These are phyloP conservation scores for Exophiala dermatitidis DNA, from an alignment of 2,329 filamentous ascomycete genomes.

Conservation along the genomic window DNA sequence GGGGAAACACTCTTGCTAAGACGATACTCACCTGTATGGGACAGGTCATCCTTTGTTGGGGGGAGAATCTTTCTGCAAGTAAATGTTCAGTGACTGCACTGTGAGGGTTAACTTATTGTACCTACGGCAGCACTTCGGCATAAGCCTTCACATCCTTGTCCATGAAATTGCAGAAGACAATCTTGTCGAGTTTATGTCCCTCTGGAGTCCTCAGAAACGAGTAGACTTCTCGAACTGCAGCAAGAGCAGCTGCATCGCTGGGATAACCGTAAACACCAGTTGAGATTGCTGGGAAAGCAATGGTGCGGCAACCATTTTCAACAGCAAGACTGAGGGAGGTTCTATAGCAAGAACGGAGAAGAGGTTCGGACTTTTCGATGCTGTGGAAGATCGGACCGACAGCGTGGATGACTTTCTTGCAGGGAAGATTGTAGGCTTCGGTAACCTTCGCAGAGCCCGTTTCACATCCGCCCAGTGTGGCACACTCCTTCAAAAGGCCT, in stretches of 20 bases:
- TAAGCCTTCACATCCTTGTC: slow-evolving; percentile 71
- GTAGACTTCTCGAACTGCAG: slow-evolving; percentile 58
- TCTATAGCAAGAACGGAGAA: slow-evolving; percentile 60
- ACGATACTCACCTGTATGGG: slow-evolving; percentile 28
- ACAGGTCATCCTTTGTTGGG: slow-evolving; percentile 35
- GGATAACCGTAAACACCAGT: slow-evolving; percentile 91
- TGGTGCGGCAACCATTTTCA: slow-evolving; percentile 55
- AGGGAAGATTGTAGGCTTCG: slow-evolving; percentile 65
- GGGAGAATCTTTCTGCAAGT: slow-evolving; percentile 43
- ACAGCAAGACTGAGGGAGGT: slow-evolving; percentile 66
- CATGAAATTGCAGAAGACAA: slow-evolving; percentile 82
- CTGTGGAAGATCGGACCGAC: slow-evolving; percentile 72
- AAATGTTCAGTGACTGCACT: background rate
- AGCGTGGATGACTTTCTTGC: slow-evolving; percentile 75
- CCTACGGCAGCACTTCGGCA: slow-evolving; percentile 64
- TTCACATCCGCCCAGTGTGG: slow-evolving; percentile 61
- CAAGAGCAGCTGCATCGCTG: slow-evolving; percentile 60
- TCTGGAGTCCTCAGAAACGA: slow-evolving; percentile 44
- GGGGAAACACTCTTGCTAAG: background rate
- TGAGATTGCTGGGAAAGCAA: slow-evolving; percentile 79
- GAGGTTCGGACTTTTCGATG: slow-evolving; percentile 30
- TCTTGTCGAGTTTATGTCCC: slow-evolving; percentile 52
- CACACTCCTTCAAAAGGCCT: slow-evolving; percentile 62
- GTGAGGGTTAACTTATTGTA: slow-evolving; percentile 25
- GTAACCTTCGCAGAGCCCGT: slow-evolving; percentile 83